Evolutionary conservation across 2,329 filamentous ascomycete genomes (phyloP).

Genomic region (Botryotinia convoluta): DNA sequence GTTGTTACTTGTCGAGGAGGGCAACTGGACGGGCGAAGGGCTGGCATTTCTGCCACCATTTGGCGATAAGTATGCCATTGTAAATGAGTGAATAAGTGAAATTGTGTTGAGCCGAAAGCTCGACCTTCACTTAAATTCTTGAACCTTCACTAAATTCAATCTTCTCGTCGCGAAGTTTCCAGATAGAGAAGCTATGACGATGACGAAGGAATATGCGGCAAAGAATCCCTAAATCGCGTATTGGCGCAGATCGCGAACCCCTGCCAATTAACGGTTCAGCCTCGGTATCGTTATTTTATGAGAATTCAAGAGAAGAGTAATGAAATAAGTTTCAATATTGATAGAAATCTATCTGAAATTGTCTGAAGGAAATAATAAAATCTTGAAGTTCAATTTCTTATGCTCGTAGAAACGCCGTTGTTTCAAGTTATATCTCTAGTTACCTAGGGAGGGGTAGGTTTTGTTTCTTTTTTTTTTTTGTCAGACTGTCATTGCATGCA

Average conservation of each 20-base stretch:
- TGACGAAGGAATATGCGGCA: conserved; percentile 10
- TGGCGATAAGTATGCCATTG: conserved; percentile 21
- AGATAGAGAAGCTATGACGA: conserved; percentile 18
- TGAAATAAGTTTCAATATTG: neutral
- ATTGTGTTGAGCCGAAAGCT: conserved; percentile 14
- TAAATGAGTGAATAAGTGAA: conserved; percentile 4
- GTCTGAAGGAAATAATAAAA: neutral
- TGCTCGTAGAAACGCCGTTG: neutral
- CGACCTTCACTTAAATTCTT: conserved; percentile 12
- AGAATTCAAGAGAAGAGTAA: neutral
- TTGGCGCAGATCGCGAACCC: conserved; percentile 7
- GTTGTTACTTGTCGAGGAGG: conserved; percentile 28
- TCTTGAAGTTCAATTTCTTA: neutral
- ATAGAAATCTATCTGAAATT: neutral
- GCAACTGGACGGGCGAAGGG: conserved; percentile 16
- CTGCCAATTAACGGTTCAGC: conserved; percentile 1
- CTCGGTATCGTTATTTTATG: neutral
- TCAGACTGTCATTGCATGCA: neutral
- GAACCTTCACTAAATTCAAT: conserved; percentile 10
- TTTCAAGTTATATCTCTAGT: conserved; percentile 8
- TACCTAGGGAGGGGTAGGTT: neutral
- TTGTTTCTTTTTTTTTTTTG: neutral
- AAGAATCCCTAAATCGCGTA: neutral
- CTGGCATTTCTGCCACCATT: conserved; percentile 23
- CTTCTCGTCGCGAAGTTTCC: neutral